Evolutionary conservation across 176 grass and related monocot genomes (phyloP).

Genomic region (Calamus simplicifolius): DNA sequence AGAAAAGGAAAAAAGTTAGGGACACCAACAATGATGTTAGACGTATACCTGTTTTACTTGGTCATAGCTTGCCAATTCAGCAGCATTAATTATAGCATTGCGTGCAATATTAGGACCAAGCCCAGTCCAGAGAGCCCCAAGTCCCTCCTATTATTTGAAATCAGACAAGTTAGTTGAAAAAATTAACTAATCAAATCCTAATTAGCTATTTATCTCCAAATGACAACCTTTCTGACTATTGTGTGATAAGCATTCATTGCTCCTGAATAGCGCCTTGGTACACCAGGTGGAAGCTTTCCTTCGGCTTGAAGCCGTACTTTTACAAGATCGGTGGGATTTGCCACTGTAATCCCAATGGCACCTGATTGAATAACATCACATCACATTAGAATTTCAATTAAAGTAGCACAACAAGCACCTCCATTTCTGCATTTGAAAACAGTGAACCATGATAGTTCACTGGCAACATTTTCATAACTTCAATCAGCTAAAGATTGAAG

Average conservation of each 20-base stretch:
- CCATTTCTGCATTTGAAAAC: too few species aligned
- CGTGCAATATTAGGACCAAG: conserved; percentile 73
- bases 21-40: background rate
- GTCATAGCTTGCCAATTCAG: conserved; percentile 95
- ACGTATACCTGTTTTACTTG: conserved; percentile 75
- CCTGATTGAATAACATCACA: conserved; percentile 31
- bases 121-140: conserved; percentile 67
- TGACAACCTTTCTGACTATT: conserved; percentile 54
- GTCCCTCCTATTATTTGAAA: conserved; percentile 47
- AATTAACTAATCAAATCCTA: too few species aligned
- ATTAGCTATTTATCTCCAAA: too few species aligned
- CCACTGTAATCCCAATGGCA: conserved; percentile 72
- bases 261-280: conserved; percentile 59
- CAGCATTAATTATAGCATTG: conserved; percentile 86
- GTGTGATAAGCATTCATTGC: conserved; percentile 74
- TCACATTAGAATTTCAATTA: conserved; percentile 1
- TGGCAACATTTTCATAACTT: too few species aligned
- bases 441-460: too few species aligned
- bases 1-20: background rate
- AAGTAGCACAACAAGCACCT: background rate
- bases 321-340: conserved; percentile 95
- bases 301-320: conserved; percentile 89
- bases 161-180: background rate
- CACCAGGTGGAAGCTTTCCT: conserved; percentile 70
- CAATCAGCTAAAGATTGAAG: too few species aligned